A percentile compares a stretch with the other conserved stretches of the same genome.
phyloP scores from a whole-genome alignment of 2,329 filamentous ascomycete species.

The Fusarium sp. region DNA sequence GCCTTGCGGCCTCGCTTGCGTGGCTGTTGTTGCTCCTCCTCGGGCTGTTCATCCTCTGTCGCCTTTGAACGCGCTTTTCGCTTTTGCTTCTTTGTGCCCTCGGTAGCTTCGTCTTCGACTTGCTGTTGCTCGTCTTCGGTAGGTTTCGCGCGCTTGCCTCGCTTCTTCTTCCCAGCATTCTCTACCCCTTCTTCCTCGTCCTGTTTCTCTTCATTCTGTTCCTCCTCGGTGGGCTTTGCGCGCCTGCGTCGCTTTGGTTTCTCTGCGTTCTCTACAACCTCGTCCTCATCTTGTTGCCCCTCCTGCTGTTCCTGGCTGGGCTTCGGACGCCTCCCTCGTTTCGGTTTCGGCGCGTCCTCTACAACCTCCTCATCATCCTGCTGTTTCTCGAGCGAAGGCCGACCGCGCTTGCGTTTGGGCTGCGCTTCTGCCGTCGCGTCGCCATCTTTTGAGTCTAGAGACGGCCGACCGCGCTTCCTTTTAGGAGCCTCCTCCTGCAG shows the following conservation, averaged over 20 bases:
- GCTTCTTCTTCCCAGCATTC: background rate
- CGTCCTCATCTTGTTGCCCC: background rate
- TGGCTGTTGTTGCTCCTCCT: background rate
- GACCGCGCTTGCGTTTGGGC: conserved; percentile 53
- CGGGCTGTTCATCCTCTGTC: background rate
- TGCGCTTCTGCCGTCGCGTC: conserved; percentile 31
- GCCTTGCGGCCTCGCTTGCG: conserved; percentile 30
- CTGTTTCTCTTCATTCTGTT: conserved; percentile 15
- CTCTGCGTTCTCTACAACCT: background rate
- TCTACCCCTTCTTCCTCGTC: background rate
- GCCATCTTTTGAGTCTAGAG: conserved; percentile 29
- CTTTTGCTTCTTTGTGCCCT: background rate
- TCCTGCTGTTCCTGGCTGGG: conserved; percentile 9
- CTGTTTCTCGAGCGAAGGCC: conserved; percentile 43
- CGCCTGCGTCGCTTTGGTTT: background rate
- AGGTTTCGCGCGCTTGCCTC: background rate
- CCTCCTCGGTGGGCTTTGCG: conserved; percentile 1
- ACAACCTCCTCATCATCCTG: conserved; percentile 15
- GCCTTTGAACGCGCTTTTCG: background rate
- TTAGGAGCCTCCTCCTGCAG: conserved; percentile 21
- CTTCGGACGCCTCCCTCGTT: conserved; percentile 27
- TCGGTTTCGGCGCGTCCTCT: conserved; percentile 29
- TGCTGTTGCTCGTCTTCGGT: background rate
- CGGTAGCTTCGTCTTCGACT: background rate
- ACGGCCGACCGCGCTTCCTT: conserved; percentile 48